These are phyloP conservation scores for Cyberlindnera subsufficiens DNA, from an alignment of 805 yeast genomes.

Conservation along the genomic window DNA sequence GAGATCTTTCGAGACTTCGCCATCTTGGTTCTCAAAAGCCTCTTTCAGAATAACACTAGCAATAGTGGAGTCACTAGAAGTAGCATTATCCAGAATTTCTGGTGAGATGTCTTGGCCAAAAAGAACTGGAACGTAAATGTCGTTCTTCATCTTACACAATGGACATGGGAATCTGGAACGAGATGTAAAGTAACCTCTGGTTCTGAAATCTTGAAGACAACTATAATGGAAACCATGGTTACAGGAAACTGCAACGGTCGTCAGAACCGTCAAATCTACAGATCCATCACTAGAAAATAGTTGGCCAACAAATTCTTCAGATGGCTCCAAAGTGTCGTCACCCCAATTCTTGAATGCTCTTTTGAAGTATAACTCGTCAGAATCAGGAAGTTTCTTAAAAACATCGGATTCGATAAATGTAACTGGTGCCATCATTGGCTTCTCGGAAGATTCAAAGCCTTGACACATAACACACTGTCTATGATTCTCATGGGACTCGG, in stretches of 20 bases:
- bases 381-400: conserved; percentile 17
- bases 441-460: conserved; percentile 38
- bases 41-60: neutral
- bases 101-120: neutral
- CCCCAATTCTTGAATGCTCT: conserved; percentile 19
- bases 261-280: conserved; percentile 2
- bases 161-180: conserved; percentile 83
- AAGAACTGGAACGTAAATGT: conserved; percentile 64
- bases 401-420: conserved; percentile 33
- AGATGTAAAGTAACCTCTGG: conserved; percentile 45
- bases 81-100: neutral
- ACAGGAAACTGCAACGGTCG: conserved; percentile 48
- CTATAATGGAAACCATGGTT: conserved; percentile 88
- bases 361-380: neutral
- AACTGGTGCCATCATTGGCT: conserved; percentile 55
- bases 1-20: neutral
- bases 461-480: conserved; percentile 57
- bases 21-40: neutral
- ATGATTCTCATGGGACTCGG: conserved; percentile 12
- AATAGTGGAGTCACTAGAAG: neutral
- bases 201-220: conserved; percentile 65
- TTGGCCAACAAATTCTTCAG: conserved; percentile 24
- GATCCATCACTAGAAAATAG: conserved; percentile 16
- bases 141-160: conserved; percentile 79
- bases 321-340: conserved; percentile 14